Conservation (phyloP, 345 rosid species). For the Dimocarpus longan region DNA sequence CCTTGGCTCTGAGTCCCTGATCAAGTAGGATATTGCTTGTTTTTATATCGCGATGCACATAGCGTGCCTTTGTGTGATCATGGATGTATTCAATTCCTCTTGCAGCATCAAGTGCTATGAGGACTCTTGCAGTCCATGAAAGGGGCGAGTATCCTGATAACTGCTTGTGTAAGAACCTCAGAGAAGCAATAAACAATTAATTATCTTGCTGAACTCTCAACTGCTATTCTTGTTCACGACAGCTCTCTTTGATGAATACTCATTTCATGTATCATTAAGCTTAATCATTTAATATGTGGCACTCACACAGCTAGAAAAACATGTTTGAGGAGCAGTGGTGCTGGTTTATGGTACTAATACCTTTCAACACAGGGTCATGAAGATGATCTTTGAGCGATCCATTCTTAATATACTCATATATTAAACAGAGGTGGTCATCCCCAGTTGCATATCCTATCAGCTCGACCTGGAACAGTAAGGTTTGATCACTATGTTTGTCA, state of each 20-base stretch:
- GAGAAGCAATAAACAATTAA: not conserved
- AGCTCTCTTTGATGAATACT: not conserved
- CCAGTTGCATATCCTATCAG: slow-evolving; percentile 41
- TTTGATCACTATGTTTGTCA: not conserved
- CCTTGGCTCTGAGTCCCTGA: slow-evolving; percentile 40
- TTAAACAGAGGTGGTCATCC: slow-evolving; percentile 31
- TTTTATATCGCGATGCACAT: slow-evolving; percentile 43
- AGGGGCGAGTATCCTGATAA: slow-evolving; percentile 35
- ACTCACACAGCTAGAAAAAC: not conserved
- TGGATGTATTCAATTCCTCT: slow-evolving; percentile 47
- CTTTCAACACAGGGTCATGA: slow-evolving; percentile 33
- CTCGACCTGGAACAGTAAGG: slow-evolving; percentile 32
- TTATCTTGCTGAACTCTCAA: not conserved
- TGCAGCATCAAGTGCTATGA: slow-evolving; percentile 40
- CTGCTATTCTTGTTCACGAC: not conserved
- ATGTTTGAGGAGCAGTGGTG: not conserved
- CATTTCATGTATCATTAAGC: not conserved
- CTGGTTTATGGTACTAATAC: slow-evolving; percentile 4
- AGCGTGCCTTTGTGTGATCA: slow-evolving; percentile 37
- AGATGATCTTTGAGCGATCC: slow-evolving; percentile 42
- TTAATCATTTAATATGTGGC: not conserved
- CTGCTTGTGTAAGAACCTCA: slow-evolving; percentile 19
- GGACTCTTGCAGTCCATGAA: slow-evolving; percentile 39
- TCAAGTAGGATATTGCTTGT: slow-evolving; percentile 44
- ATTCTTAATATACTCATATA: slow-evolving; percentile 36